phyloP scores from a whole-genome alignment of 2,329 filamentous ascomycete genomes.

The Diaporthe sp. region DNA sequence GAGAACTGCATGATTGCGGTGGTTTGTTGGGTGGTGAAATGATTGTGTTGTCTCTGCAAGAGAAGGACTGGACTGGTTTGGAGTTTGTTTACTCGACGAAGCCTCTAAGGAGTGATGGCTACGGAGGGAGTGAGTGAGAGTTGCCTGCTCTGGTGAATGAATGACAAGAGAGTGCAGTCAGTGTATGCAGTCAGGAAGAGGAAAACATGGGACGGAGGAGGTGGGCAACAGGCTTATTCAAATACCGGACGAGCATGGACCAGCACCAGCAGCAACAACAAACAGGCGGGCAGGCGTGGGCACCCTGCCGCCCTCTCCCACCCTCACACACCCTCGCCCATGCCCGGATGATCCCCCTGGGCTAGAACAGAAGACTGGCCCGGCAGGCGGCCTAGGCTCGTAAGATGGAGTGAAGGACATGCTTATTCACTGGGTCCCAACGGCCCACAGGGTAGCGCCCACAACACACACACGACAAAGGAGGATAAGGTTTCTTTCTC shows the following conservation, averaged over 20 bases:
- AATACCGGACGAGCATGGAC: slow-evolving; percentile 32
- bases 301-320: not conserved
- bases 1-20: slow-evolving; percentile 30
- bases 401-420: slow-evolving; percentile 26
- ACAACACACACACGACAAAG: slow-evolving; percentile 20
- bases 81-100: slow-evolving; percentile 16
- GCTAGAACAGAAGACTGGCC: slow-evolving; percentile 26
- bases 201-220: slow-evolving; percentile 1
- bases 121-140: slow-evolving; percentile 30
- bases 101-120: slow-evolving; percentile 33
- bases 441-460: slow-evolving; percentile 22
- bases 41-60: slow-evolving; percentile 22
- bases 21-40: not conserved
- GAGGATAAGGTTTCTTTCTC: slow-evolving; percentile 34
- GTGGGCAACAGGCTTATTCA: slow-evolving; percentile 18
- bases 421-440: slow-evolving; percentile 36
- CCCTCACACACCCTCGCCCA: not conserved
- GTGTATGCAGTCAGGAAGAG: slow-evolving; percentile 4
- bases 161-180: slow-evolving; percentile 33
- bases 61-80: slow-evolving; percentile 23
- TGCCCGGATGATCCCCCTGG: slow-evolving; percentile 5
- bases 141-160: slow-evolving; percentile 35
- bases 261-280: slow-evolving; percentile 16
- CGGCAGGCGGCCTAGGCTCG: slow-evolving; percentile 28
- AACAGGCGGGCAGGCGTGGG: not conserved